Evolutionary conservation across 257 asterid genomes (phyloP), one percentile per base, ranked within the genome.

Genomic region (Misopates orontium): DNA sequence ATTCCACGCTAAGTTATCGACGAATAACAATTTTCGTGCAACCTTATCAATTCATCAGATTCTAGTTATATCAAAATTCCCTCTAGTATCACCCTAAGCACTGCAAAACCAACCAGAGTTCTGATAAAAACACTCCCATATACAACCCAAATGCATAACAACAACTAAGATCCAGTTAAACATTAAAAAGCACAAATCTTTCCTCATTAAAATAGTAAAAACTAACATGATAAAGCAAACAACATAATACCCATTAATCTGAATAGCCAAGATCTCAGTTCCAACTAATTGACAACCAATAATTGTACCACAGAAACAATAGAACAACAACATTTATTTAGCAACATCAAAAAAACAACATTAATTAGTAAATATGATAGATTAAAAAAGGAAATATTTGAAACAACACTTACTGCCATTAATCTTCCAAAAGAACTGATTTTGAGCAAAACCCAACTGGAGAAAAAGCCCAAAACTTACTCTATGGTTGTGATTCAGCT

Each of bases 371-470:
- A 23, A 55, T 39, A 8, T 57, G 4, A 55, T 11, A 55, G 70
- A 77, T 49, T 70, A 67, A 70, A 53, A 69, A 67, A 51, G 54
- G 68, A 69, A 44, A 44, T 0, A 11, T 19, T 25, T 19, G 66
- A 54, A 53, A 68, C 22, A 60, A 24, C 49, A 72, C 80, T 75
- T 68, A 80, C 86, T 20, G 77, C 78, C 83, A 84, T 76, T 66
- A 45, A 56, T 62, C 74, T 68, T 56, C 67, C 53, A 72, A 20
- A 55, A 53, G 56, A 51, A 19, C 32, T 18, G 64, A 13, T 70
- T 10, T 67, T 32, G 16, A 74, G 77, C 66, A 31, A 56, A 62
- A 51, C 71, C 73, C 73, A 67, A 36, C 28, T 50, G 68, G 48
- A 58, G 44, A 51, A 19, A 62, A 54, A 67, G 18, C 54, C 39